These are phyloP conservation scores for Ophiostoma perfectum DNA, from an alignment of 2,329 filamentous ascomycete genomes.

Conservation along the genomic window DNA sequence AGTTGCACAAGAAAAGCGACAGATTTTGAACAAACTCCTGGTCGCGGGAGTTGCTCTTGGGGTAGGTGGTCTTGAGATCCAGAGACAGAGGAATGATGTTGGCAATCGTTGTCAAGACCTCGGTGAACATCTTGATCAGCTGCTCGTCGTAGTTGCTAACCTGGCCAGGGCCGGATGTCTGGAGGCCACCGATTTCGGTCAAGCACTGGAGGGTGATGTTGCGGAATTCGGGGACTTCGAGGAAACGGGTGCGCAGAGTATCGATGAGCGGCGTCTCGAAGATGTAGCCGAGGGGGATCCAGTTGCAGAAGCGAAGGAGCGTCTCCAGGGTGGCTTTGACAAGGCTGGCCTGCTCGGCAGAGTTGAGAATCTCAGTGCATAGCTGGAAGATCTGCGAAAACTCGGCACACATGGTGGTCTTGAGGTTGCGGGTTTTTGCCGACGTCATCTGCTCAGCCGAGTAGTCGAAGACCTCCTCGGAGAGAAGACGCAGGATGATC, in stretches of 20 bases:
- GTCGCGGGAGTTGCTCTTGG: constrained; percentile 82
- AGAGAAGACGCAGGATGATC: constrained; percentile 90
- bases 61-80: constrained; percentile 87
- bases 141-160: constrained; percentile 83
- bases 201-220: constrained; percentile 95
- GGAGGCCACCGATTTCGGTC: constrained; percentile 92
- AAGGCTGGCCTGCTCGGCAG: constrained; percentile 75
- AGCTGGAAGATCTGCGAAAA: constrained; percentile 98
- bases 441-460: constrained; percentile 99
- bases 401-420: constrained; percentile 97
- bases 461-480: constrained; percentile 98
- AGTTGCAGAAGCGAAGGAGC: constrained; percentile 92
- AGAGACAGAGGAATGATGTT: constrained; percentile 87
- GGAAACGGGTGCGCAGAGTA: constrained; percentile 83
- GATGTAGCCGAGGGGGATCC: constrained; percentile 97
- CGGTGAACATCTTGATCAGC: constrained; percentile 96
- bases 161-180: constrained; percentile 66
- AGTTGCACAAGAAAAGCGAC: constrained; percentile 92
- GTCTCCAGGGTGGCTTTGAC: constrained; percentile 97
- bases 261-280: constrained; percentile 97
- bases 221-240: constrained; percentile 89
- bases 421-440: constrained; percentile 88
- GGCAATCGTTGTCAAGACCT: constrained; percentile 86
- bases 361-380: constrained; percentile 90
- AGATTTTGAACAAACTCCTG: constrained; percentile 98